phyloP scores from a whole-genome alignment of 306 rosid species.

The Gynostemma pentaphyllum region DNA sequence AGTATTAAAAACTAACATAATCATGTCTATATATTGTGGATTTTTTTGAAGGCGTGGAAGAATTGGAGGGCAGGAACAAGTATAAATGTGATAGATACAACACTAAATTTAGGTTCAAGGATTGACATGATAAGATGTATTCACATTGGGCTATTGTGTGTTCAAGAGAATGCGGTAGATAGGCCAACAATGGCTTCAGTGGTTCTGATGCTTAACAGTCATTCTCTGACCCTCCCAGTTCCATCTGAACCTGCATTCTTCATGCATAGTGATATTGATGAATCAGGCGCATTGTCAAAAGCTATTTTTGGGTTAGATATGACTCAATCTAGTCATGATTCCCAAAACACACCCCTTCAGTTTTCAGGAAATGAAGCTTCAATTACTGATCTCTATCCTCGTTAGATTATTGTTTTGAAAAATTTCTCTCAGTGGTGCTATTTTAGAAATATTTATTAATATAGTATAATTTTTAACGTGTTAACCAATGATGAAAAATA shows the following conservation, averaged over 20 bases:
- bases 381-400: not conserved
- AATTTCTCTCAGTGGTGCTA: too few relatives aligned
- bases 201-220: constrained; percentile 10
- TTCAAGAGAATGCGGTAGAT: constrained; percentile 23
- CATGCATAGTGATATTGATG: not conserved
- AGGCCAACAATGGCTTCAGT: constrained; percentile 17
- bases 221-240: too few relatives aligned
- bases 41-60: constrained; percentile 8
- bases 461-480: too few relatives aligned
- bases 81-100: not conserved
- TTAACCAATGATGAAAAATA: too few relatives aligned
- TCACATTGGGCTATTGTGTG: constrained; percentile 19
- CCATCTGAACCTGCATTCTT: too few relatives aligned
- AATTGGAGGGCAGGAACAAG: constrained; percentile 6
- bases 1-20: not conserved
- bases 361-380: not conserved
- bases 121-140: constrained; percentile 9
- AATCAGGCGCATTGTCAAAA: not conserved
- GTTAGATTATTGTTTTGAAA: too few relatives aligned
- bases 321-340: too few relatives aligned
- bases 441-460: too few relatives aligned
- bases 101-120: not conserved
- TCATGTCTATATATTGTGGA: not conserved
- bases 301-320: not conserved
- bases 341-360: not conserved